These are phyloP conservation scores for Lolium rigidum DNA, from an alignment of 176 grass and related monocot species.

Conservation along the genomic window DNA sequence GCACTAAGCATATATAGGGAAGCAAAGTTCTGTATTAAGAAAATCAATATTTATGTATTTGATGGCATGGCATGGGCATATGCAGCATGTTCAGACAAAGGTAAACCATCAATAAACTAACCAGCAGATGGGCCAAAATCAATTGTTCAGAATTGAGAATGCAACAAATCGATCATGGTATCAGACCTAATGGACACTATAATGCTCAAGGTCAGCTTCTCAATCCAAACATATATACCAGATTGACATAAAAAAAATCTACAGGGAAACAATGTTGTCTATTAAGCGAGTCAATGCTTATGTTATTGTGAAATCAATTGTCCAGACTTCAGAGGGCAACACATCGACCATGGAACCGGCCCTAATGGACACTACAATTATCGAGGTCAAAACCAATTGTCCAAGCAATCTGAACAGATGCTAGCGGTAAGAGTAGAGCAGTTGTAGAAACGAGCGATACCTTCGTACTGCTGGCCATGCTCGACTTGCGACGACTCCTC, in stretches of 20 bases:
- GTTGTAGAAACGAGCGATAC: conserved; percentile 32
- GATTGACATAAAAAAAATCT: neutral
- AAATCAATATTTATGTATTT: neutral
- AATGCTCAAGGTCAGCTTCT: neutral
- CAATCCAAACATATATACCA: neutral
- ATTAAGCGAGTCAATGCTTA: neutral
- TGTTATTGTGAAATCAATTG: neutral
- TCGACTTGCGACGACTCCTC: conserved; percentile 53
- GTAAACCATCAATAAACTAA: no score
- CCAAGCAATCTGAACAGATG: neutral
- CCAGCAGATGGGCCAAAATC: no score
- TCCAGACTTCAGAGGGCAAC: conserved; percentile 8
- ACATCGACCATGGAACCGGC: neutral
- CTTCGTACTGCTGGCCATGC: conserved; percentile 59
- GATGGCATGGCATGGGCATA: neutral
- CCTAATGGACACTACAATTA: neutral
- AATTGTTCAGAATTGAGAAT: no score
- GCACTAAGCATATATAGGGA: neutral
- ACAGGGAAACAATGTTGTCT: neutral
- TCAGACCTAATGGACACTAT: no score
- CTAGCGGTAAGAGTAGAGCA: neutral
- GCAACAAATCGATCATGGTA: no score
- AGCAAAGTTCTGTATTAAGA: neutral
- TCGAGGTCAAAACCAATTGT: neutral
- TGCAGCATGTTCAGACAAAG: neutral